Percentiles rank a stretch among this genome's conserved stretches.
Conservation (phyloP, 75 land plant species). For the Pseudotsuga menziesii region DNA sequence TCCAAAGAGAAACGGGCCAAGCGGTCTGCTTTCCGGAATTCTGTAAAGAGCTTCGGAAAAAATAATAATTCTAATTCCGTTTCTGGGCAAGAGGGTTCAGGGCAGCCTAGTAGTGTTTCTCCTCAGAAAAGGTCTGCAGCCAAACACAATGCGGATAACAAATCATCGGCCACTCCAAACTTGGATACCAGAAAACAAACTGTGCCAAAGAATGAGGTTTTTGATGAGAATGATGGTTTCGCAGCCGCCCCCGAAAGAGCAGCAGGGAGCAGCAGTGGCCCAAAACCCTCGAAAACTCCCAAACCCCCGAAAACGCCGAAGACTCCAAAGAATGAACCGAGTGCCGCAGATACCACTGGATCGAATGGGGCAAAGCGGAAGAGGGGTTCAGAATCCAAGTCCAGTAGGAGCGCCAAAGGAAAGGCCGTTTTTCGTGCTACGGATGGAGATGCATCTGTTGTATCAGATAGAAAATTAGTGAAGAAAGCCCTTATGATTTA, state of each 20-base stretch:
- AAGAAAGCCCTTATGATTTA: conserved; percentile 27
- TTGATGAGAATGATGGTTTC: neutral
- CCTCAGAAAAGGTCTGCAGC: neutral
- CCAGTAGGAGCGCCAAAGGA: neutral
- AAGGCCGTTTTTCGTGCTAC: neutral
- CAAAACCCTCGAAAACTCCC: neutral
- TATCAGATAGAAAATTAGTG: conserved; percentile 32
- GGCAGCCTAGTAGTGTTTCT: neutral
- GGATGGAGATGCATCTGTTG: neutral
- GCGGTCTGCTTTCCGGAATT: neutral
- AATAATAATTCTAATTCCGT: neutral
- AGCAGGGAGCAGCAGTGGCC: too few species aligned
- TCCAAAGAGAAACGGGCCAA: neutral
- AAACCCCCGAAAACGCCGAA: neutral
- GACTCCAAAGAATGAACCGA: neutral
- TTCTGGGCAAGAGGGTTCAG: neutral
- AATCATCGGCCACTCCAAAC: neutral
- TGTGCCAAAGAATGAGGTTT: conserved; percentile 4
- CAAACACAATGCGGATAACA: neutral
- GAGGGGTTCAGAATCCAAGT: neutral
- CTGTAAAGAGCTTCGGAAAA: neutral
- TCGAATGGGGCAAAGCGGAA: neutral
- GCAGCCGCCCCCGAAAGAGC: neutral
- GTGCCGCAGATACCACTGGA: neutral
- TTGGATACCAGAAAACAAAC: neutral